Percentiles rank a stretch among this genome's conserved stretches.
These are phyloP conservation scores for Thielaviopsis ethacetica DNA, from an alignment of 2,329 filamentous ascomycete genomes.

Conservation along the genomic window DNA sequence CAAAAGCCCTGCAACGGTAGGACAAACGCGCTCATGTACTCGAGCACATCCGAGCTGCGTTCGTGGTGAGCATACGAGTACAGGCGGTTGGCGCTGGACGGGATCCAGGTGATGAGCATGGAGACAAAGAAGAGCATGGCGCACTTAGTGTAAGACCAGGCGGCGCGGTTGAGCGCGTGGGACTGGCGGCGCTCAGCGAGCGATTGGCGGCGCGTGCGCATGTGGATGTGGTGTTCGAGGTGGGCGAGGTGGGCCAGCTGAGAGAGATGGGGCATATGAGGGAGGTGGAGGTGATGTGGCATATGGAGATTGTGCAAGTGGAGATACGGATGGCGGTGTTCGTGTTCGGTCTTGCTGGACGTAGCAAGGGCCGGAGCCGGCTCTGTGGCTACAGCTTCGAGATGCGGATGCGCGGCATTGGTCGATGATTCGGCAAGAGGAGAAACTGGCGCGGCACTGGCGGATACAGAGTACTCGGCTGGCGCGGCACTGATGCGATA, in stretches of 20 bases:
- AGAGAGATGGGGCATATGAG: background rate
- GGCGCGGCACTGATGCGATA: conserved; percentile 25
- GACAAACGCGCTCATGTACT: conserved; percentile 51
- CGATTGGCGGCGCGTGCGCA: conserved; percentile 11
- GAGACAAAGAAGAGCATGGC: conserved; percentile 49
- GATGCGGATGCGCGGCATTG: conserved; percentile 59
- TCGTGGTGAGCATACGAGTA: conserved; percentile 42
- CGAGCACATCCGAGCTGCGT: conserved; percentile 34
- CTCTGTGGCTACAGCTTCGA: conserved; percentile 54
- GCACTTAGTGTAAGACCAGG: conserved; percentile 48
- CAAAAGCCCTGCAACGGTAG: conserved; percentile 63
- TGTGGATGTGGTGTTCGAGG: background rate
- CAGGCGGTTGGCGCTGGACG: conserved; percentile 53
- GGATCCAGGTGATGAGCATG: conserved; percentile 53
- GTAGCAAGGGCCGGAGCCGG: conserved; percentile 21
- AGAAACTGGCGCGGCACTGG: conserved; percentile 44
- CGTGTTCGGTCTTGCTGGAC: conserved; percentile 28
- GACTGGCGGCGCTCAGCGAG: conserved; percentile 15
- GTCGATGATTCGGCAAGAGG: conserved; percentile 46
- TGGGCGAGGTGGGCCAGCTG: background rate
- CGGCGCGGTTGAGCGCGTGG: conserved; percentile 37
- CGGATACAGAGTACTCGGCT: conserved; percentile 45
- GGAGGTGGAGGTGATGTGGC: background rate
- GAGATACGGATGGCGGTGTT: conserved; percentile 22
- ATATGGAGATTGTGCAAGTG: background rate